Percentiles rank a stretch among this genome's conserved stretches.
Conservation (phyloP, 306 rosid genomes). For the Cyclanthera cordifolia region DNA sequence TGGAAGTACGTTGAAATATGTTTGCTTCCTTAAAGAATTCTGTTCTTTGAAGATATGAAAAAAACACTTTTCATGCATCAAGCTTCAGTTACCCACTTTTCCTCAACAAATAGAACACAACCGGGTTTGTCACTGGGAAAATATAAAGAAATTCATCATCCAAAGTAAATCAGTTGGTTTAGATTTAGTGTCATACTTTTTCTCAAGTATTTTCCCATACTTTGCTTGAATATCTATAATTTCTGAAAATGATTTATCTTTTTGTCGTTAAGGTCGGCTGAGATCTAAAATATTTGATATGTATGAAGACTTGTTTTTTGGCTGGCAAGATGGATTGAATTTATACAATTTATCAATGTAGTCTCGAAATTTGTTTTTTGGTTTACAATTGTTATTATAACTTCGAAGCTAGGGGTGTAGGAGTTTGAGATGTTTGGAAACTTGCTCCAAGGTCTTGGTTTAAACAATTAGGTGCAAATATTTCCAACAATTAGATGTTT, state of each 20-base stretch:
- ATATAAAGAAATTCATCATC: background rate
- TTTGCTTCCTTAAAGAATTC: background rate
- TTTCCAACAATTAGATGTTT: background rate
- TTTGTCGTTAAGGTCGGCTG: background rate
- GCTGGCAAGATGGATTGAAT: background rate
- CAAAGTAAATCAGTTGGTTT: background rate
- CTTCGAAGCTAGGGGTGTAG: background rate
- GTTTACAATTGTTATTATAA: background rate
- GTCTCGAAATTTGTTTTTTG: background rate
- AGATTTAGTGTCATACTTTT: background rate
- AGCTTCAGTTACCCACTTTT: background rate
- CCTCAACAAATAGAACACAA: background rate
- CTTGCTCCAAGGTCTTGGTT: background rate
- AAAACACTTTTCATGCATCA: background rate
- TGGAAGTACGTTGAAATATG: slow-evolving; percentile 47
- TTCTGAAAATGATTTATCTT: background rate
- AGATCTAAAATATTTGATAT: background rate
- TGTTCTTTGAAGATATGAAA: background rate
- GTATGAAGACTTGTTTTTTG: background rate
- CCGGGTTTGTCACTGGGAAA: too few species aligned
- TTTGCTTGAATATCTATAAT: background rate
- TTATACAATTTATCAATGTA: background rate
- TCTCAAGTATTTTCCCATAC: background rate
- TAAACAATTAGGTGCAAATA: background rate
- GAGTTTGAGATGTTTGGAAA: background rate